Evolutionary conservation across 2,329 filamentous ascomycete species (phyloP).

Genomic region (Colletotrichum limetticola): DNA sequence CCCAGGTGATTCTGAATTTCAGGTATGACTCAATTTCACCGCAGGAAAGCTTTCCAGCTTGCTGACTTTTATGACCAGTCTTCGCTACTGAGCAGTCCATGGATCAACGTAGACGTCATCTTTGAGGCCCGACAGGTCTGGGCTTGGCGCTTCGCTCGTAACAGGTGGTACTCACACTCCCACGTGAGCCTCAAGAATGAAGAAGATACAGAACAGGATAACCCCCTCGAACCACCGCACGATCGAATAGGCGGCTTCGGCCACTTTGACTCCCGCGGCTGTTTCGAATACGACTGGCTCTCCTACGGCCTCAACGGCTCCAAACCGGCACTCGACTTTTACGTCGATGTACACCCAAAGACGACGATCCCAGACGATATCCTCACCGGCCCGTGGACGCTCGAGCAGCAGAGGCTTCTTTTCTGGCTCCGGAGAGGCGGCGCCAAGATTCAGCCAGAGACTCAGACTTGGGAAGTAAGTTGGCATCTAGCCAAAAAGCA

Average conservation of each 20-base stretch:
- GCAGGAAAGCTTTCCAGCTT: neutral
- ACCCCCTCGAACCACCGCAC: constrained; percentile 29
- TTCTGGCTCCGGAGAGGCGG: constrained; percentile 59
- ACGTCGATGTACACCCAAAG: constrained; percentile 50
- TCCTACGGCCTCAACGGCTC: constrained; percentile 17
- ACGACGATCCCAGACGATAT: constrained; percentile 53
- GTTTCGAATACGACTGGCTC: constrained; percentile 51
- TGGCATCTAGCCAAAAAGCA: too few species aligned
- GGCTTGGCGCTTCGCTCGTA: constrained; percentile 51
- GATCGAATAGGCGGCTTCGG: constrained; percentile 38
- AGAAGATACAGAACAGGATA: constrained; percentile 35
- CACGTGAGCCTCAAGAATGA: constrained; percentile 17
- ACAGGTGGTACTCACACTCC: constrained; percentile 47
- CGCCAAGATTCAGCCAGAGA: constrained; percentile 42
- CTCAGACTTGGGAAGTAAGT: constrained; percentile 52
- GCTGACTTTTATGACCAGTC: constrained; percentile 46
- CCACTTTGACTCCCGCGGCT: constrained; percentile 46
- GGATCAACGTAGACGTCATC: constrained; percentile 57
- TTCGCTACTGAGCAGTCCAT: constrained; percentile 54
- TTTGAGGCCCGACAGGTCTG: constrained; percentile 60
- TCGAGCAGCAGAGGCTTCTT: constrained; percentile 50
- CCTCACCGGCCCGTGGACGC: constrained; percentile 54
- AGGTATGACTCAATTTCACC: constrained; percentile 48
- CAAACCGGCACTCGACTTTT: constrained; percentile 27
- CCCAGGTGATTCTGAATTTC: constrained; percentile 53